phyloP scores from a whole-genome alignment of 495 filamentous ascomycete species.

The Pyrenopolyporus hunteri region DNA sequence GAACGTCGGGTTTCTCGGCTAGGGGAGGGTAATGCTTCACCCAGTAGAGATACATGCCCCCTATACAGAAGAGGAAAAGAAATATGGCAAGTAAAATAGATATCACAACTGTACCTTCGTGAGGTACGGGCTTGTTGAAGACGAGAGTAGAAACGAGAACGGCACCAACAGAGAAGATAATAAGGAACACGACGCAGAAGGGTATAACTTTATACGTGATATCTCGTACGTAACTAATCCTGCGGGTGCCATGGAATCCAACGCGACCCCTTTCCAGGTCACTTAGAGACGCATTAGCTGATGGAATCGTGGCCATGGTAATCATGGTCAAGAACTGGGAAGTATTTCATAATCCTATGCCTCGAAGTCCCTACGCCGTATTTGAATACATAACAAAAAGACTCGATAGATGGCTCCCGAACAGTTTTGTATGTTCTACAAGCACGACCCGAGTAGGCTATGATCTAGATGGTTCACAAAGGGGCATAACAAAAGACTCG shows the following conservation, averaged over 20 bases:
- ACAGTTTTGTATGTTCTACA: constrained; percentile 31
- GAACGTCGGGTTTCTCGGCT: constrained; percentile 2
- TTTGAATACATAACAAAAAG: constrained; percentile 12
- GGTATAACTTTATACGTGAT: constrained; percentile 36
- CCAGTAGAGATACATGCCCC: constrained; percentile 10
- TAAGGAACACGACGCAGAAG: constrained; percentile 17
- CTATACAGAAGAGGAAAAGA: constrained; percentile 26
- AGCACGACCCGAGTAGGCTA: neutral
- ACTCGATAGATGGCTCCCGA: constrained; percentile 18
- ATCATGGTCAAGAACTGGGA: neutral
- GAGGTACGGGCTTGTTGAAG: constrained; percentile 21
- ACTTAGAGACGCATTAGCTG: neutral
- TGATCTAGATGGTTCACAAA: constrained; percentile 20
- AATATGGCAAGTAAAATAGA: constrained; percentile 22
- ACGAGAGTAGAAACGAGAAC: constrained; percentile 23
- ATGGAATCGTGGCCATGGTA: constrained; percentile 31
- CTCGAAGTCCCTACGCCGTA: constrained; percentile 15
- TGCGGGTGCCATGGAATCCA: neutral
- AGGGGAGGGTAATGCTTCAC: constrained; percentile 22
- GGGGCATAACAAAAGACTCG: neutral
- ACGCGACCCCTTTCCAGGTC: constrained; percentile 27
- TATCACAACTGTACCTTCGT: constrained; percentile 25
- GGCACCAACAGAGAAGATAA: constrained; percentile 26
- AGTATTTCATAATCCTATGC: neutral
- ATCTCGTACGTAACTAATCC: constrained; percentile 19